Evolutionary conservation across 768 basidiomycete species (phyloP), one percentile per base, ranked within the genome.

Genomic region (Russula abietina): DNA sequence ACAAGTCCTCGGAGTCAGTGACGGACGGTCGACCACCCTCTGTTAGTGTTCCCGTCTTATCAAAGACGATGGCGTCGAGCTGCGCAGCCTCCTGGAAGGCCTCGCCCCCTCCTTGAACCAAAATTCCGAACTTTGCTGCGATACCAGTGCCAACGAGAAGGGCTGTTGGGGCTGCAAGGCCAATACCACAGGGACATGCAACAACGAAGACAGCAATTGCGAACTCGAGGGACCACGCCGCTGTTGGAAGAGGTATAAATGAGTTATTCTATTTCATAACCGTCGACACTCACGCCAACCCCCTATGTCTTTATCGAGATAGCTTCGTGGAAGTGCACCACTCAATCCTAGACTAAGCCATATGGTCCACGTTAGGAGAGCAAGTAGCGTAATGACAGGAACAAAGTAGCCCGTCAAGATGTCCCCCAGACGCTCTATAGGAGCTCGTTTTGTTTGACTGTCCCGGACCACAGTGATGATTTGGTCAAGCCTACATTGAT

Each of bases 51-150:
- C 92, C 91, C 2, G 91, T 93, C 75, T 94, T 94, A 74, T 94
- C 92, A 65, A 93, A 91, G 3, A 86, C 87, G 48, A 94, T 73
- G 19, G 83, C 71, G 67, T 89, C 85, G 38, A 92, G 77, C 64
- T 85, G 82, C 0, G 88, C 85, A 64, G 89, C 86, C 57, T 90
- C 87, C 70, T 92, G 86, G 72, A 93, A 93, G 0, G 92, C 91
- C 73, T 92, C 88, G 9, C 92, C 92, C n/a, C 92, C 92, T 24
- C 92, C 91, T 30, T 84, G 84, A n/a, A 85, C 89, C 14, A 94
- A 79, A 62, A 94, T 88, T 39, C 92, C 92, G 50, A 78, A 75
- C 69, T 86, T 84, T 2, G 92, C 92, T 1, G 89, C 87, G 6
- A 94, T 75, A 4, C 92, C 91, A 5, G 85, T 83, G 5, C 92